Conservation (phyloP, 2,329 filamentous ascomycete genomes). For the Furcasterigmium sp. region DNA sequence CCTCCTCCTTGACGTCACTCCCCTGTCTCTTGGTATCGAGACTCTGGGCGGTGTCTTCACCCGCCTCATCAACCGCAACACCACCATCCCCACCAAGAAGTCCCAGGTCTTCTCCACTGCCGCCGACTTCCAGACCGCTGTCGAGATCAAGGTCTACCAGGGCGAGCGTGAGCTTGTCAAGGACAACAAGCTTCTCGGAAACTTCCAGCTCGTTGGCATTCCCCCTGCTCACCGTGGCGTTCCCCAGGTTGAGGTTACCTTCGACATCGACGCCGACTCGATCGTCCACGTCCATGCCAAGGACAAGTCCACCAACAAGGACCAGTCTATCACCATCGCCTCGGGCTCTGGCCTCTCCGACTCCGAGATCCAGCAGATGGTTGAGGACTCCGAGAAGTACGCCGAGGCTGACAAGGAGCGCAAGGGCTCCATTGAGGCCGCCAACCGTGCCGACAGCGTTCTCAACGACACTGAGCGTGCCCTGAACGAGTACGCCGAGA, state of each 20-base stretch:
- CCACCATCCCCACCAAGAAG: conserved; percentile 98
- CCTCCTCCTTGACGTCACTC: conserved; percentile 90
- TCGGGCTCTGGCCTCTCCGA: conserved; percentile 96
- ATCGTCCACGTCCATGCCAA: conserved; percentile 98
- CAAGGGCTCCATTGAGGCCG: conserved; percentile 89
- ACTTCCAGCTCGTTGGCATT: conserved; percentile 99
- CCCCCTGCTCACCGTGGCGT: conserved; percentile 94
- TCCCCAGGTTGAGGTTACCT: conserved; percentile 95
- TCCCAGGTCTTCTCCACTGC: conserved; percentile 97
- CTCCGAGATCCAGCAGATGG: conserved; percentile 93
- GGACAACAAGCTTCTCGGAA: conserved; percentile 97
- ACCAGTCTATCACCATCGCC: conserved; percentile 98
- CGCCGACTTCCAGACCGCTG: conserved; percentile 95
- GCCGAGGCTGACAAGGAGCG: conserved; percentile 93
- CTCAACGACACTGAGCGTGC: conserved; percentile 98
- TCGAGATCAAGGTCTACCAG: conserved; percentile 99
- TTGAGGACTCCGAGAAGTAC: conserved; percentile 95
- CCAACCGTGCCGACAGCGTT: conserved; percentile 95
- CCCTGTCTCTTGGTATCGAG: conserved; percentile 96
- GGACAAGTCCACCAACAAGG: conserved; percentile 99
- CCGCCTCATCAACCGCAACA: conserved; percentile 97
- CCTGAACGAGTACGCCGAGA: conserved; percentile 92
- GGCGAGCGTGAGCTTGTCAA: conserved; percentile 98
- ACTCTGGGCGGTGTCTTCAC: conserved; percentile 97
- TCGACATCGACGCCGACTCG: conserved; percentile 96